phyloP scores from a whole-genome alignment of 2,329 filamentous ascomycete species.

The Diaporthe destruens region DNA sequence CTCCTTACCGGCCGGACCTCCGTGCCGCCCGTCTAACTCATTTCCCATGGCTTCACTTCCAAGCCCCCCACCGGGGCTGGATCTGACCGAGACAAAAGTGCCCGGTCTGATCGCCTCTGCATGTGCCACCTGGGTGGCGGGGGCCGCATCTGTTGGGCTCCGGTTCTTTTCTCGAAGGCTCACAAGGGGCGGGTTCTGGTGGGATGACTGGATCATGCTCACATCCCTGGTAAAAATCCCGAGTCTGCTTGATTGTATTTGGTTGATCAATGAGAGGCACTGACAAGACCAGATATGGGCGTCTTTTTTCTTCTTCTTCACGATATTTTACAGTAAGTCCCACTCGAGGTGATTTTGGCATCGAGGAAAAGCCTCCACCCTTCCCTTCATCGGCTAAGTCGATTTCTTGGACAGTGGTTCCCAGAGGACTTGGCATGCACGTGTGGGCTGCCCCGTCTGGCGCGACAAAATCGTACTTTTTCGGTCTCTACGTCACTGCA shows the following conservation, averaged over 20 bases:
- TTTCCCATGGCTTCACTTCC: background rate
- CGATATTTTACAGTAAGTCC: background rate
- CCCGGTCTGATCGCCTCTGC: background rate
- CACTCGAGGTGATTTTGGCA: too few species aligned
- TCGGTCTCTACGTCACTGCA: background rate
- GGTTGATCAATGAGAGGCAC: background rate
- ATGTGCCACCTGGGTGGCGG: background rate
- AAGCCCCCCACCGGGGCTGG: background rate
- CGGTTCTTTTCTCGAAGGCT: background rate
- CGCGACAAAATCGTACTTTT: background rate
- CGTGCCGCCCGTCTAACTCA: too few species aligned
- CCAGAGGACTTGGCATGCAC: background rate
- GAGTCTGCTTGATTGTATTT: background rate
- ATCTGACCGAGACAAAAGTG: constrained; percentile 3
- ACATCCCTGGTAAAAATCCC: background rate
- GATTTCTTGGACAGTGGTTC: background rate
- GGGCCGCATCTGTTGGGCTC: background rate
- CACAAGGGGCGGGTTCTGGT: constrained; percentile 1
- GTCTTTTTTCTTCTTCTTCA: background rate
- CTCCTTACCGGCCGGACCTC: too few species aligned
- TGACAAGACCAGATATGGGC: constrained; percentile 6
- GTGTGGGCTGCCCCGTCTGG: background rate
- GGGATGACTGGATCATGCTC: constrained; percentile 17
- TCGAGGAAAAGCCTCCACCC: background rate
- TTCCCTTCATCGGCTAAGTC: background rate